A percentile compares a stretch with the other conserved stretches of the same genome.
Conservation (phyloP, 1,284 basidiomycete species). For the Malassezia japonica region DNA sequence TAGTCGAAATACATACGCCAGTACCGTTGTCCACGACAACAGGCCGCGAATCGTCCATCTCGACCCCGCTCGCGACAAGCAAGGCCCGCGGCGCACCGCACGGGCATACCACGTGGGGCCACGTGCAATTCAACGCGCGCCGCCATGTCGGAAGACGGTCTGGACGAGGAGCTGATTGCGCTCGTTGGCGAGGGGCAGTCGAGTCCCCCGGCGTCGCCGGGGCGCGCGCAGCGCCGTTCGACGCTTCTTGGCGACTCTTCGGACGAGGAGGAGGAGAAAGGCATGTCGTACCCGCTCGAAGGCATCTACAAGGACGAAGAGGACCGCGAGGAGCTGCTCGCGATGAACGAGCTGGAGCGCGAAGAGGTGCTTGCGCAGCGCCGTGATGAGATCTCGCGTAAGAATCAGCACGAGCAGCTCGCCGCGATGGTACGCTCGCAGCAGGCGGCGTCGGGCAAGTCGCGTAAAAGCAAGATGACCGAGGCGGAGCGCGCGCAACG, state of each 20-base stretch:
- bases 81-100: conserved; percentile 8
- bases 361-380: conserved; percentile 73
- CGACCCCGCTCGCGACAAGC: conserved; percentile 1
- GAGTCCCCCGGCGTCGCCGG: conserved; percentile 54
- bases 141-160: conserved; percentile 50
- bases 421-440: conserved; percentile 65
- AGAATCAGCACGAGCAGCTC: conserved; percentile 64
- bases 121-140: neutral
- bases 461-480: conserved; percentile 13
- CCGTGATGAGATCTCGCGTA: conserved; percentile 67
- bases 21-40: conserved; percentile 96
- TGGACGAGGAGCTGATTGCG: conserved; percentile 61
- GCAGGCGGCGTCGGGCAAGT: conserved; percentile 50
- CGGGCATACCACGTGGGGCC: conserved; percentile 11
- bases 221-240: conserved; percentile 21
- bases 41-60: conserved; percentile 54
- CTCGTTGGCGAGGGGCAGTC: conserved; percentile 57
- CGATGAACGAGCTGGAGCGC: conserved; percentile 74
- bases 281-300: conserved; percentile 64
- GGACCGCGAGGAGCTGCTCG: conserved; percentile 64
- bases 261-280: conserved; percentile 29
- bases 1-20: conserved; percentile 56
- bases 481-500: conserved; percentile 10
- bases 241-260: conserved; percentile 30
- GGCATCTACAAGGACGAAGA: conserved; percentile 75